Percentiles rank a stretch among this genome's conserved stretches.
Evolutionary conservation across 2,329 filamentous ascomycete species (phyloP).

Genomic region (Aspergillus sp.): DNA sequence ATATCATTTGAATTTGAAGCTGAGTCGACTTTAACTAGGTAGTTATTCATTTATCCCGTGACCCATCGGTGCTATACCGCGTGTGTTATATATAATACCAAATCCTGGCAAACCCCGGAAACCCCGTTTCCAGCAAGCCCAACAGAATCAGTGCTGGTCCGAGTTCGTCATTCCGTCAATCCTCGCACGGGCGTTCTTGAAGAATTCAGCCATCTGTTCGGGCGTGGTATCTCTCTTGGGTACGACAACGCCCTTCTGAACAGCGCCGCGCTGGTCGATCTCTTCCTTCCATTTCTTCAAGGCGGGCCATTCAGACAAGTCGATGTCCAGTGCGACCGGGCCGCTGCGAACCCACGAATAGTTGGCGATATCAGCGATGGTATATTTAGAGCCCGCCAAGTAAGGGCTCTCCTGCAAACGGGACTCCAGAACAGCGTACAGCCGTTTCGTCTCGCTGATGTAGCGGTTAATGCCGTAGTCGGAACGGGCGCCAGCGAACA

Average conservation of each 20-base stretch:
- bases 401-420: constrained; percentile 35
- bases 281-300: constrained; percentile 24
- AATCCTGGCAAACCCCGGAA: too few species aligned
- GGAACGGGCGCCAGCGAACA: constrained; percentile 37
- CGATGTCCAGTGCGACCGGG: constrained; percentile 18
- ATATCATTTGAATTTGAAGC: too few species aligned
- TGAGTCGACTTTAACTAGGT: too few species aligned
- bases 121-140: not conserved
- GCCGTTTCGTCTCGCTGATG: constrained; percentile 41
- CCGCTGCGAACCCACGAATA: constrained; percentile 36
- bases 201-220: constrained; percentile 5
- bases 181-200: constrained; percentile 9
- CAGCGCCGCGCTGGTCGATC: constrained; percentile 22
- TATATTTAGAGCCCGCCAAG: constrained; percentile 40
- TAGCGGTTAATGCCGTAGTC: constrained; percentile 42
- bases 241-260: constrained; percentile 17
- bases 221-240: constrained; percentile 6
- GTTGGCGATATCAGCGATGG: constrained; percentile 41
- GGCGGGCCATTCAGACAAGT: constrained; percentile 24
- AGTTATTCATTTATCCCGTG: too few species aligned
- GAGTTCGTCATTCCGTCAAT: constrained; percentile 15
- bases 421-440: constrained; percentile 41
- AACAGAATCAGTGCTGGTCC: constrained; percentile 13
- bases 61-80: too few species aligned
- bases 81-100: not conserved